Base-by-base conservation (phyloP, 2,329 filamentous ascomycete species). In the Plectosphaerella plurivora region DNA sequence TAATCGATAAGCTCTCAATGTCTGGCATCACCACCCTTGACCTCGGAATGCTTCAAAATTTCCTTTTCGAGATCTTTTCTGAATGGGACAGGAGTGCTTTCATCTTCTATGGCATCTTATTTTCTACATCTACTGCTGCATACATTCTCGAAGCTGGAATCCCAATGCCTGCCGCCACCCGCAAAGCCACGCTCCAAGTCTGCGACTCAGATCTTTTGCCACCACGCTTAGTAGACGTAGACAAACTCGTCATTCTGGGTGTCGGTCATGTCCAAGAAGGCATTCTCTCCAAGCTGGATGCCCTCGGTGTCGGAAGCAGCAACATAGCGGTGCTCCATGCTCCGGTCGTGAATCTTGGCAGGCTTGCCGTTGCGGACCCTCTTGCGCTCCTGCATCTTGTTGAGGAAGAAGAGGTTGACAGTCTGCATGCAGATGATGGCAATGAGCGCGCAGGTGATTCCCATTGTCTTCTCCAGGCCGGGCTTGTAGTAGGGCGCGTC, bases 161-260 rank as follows among this genome's bases (percentile, higher is more conserved):
- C 22, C 5, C 22, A 22, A 3, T 3, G 22, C 22, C 5, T 3
- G 3, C 22, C 22, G 5, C 22, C 22, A 22, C 3, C 22, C 22
- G 3, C 22, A 5, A 22, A 22, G 22, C 22, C 22, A 22, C 22
- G n/a, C n/a, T n/a, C n/a, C n/a, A n/a, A n/a, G n/a, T n/a, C n/a
- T n/a, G n/a, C n/a, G n/a, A n/a, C n/a, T n/a, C n/a, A n/a, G n/a
- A n/a, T n/a, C n/a, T n/a, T n/a, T n/a, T n/a, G n/a, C n/a, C 25
- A 28, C 25, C 25, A 28, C 25, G 25, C 8, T 53, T 64, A 83
- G 59, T 83, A 83, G 46, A 84, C 75, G 65, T 82, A 86, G 15
- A 86, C 75, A 67, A 88, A 88, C 60, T 88, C 83, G 53, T 88
- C 83, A 59, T 88, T 88, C 68, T 83, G 70, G 18, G 77, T 67